Base-by-base conservation (phyloP, 257 asterid genomes). In the Plantago elongata region DNA sequence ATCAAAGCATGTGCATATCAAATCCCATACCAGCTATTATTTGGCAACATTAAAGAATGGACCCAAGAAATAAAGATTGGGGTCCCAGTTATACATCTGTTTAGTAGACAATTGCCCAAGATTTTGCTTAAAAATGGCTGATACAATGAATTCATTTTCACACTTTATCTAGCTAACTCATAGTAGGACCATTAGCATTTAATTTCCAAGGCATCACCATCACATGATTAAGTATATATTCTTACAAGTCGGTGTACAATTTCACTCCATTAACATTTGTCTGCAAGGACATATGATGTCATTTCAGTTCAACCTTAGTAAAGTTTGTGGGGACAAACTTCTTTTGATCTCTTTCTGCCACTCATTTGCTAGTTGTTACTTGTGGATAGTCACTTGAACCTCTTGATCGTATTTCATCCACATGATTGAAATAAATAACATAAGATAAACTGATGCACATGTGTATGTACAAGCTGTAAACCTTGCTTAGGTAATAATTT, bases 1-100 rank as follows among this genome's bases (percentile, higher is more conserved):
- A 62, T 54, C 52, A 63, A 61, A 51, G 74, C 72, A 71, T 67
- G 59, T 73, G 74, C 44, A 57, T 43, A 54, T 69, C 15, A 45
- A 63, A 44, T 40, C 34, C 59, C 40, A 4, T 34, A 34, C 40
- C 40, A 34, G 40, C 8, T 34, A 34, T 7, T 34, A 34, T 59
- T 48, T 68, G 74, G 78, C 66, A 37, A 43, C 74, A 64, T 60
- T 42, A 62, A 40, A 57, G 59, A 45, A 18, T 46, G 67, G 74
- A 13, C 60, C 69, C 62, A 29, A 42, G 18, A 43, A 13, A 64
- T 57, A 37, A 69, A 55, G 38, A 13, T 50, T 37, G 15, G 13
- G 64, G 45, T 9, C 74, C 66, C 30, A 66, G 72, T 62, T 54
- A 40, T 62, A 63, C 8, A n/a, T 48, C 46, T 64, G 38, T 63